Evolutionary conservation across 164 flowering plant species (phyloP), one percentile per base, ranked within the genome.

Genomic region (Berberis vulgaris): DNA sequence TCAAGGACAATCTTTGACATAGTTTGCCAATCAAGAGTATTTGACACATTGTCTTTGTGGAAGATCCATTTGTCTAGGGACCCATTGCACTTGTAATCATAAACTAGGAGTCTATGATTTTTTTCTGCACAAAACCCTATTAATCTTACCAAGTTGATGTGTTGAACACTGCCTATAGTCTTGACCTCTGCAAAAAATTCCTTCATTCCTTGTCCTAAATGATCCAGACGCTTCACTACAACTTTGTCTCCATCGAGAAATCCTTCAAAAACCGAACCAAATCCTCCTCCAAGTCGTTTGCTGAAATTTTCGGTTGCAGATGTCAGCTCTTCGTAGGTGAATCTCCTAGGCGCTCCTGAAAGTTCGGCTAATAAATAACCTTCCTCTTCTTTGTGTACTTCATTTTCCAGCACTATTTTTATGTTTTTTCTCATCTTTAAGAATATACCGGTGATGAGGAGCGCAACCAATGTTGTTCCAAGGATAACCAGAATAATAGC

Each of bases 211-310:
- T 76, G 79, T 2, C 71, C 68, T 41, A 65, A 40, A 10, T 54
- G 54, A 52, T 75, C 71, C 39, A 75, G 58, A 6, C 68, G 61
- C 64, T 75, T 76, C 47, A 76, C 79, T n/a, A 74, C 79, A 61
- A 76, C 59, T 41, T 64, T 54, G 1, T 67, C 71, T 60, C 69
- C 57, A 1, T 9, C 59, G 2, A 72, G 55, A 6, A n/a, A 10
- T 6, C 76, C 79, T 59, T 67, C 57, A 59, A 63, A 76, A n/a
- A 72, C 73, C 3, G 76, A 66, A 8, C 79, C 75, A 65, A 75
- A 75, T 47, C 75, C 78, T 54, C 61, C 63, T 39, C 74, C 73
- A 43, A 72, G 71, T 55, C 59, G 63, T 47, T 3, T 54, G 11
- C n/a, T 40, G 49, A 67, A 67, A 26, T 26, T 26, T 60, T 68